A percentile compares a stretch with the other conserved stretches of the same genome.
Conservation (phyloP, 768 basidiomycete genomes). For the Mycena indigotica region DNA sequence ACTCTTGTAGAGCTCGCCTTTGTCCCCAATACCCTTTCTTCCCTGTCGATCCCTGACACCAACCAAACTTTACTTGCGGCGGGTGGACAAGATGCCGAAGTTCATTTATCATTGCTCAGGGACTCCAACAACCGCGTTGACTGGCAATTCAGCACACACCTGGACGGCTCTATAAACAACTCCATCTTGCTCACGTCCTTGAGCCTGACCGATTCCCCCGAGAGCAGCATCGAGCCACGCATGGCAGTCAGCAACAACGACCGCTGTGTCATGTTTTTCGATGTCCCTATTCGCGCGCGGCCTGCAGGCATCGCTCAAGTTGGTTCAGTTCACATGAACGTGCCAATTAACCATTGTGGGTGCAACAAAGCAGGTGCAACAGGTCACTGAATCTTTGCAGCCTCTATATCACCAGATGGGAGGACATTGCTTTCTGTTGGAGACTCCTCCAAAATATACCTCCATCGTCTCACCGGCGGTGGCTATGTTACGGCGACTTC, state of each 20-base stretch:
- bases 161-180: conserved; percentile 79
- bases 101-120: conserved; percentile 58
- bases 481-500: conserved; percentile 60
- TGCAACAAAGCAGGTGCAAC: no score
- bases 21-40: conserved; percentile 63
- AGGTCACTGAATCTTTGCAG: conserved; percentile 45
- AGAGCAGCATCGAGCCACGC: conserved; percentile 73
- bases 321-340: conserved; percentile 59
- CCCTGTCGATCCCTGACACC: conserved; percentile 51
- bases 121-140: conserved; percentile 17
- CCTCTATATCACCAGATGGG: conserved; percentile 88
- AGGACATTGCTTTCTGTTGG: conserved; percentile 87
- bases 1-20: conserved; percentile 58
- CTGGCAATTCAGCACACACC: conserved; percentile 60
- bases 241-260: conserved; percentile 89
- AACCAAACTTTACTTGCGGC: conserved; percentile 69
- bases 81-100: conserved; percentile 73
- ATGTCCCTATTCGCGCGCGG: conserved; percentile 59
- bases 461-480: conserved; percentile 77
- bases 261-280: conserved; percentile 76
- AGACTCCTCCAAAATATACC: conserved; percentile 83
- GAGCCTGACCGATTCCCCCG: conserved; percentile 57
- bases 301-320: conserved; percentile 49
- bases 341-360: conserved; percentile 83
- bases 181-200: conserved; percentile 70